Conservation (phyloP, 192 early-diverging fungal species). For the Funneliformis mosseae region DNA sequence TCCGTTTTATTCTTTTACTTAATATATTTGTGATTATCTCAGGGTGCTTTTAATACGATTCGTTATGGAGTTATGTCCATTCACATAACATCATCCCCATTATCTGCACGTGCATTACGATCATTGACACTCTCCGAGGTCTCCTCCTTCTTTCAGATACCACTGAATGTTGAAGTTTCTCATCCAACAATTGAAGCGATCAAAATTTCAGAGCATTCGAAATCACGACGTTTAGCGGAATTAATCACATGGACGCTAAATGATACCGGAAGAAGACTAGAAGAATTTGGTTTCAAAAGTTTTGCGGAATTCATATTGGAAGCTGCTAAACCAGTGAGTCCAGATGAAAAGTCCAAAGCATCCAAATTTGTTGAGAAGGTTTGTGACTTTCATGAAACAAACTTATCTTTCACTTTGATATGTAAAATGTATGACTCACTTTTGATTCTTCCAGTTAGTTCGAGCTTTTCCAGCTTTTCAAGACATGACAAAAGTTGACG, state of each 20-base stretch:
- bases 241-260: conserved; percentile 67
- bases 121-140: conserved; percentile 64
- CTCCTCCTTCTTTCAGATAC: conserved; percentile 71
- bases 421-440: background rate
- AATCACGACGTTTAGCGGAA: conserved; percentile 63
- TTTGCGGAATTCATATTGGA: conserved; percentile 74
- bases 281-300: conserved; percentile 59
- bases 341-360: conserved; percentile 47
- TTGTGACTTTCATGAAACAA: background rate
- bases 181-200: conserved; percentile 57
- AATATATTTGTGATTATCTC: background rate
- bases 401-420: background rate
- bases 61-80: conserved; percentile 82
- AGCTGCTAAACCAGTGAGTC: conserved; percentile 49
- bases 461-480: conserved; percentile 69
- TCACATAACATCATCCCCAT: conserved; percentile 67
- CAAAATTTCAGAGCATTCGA: conserved; percentile 67
- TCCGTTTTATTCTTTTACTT: too few species aligned
- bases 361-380: conserved; percentile 53
- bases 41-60: conserved; percentile 75
- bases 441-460: conserved; percentile 49
- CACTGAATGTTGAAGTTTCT: conserved; percentile 66
- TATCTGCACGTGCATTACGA: conserved; percentile 63
- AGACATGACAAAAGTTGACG: conserved; percentile 59
- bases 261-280: conserved; percentile 68